These are phyloP conservation scores for Trematosphaeria pertusa DNA, from an alignment of 2,329 filamentous ascomycete species.

Conservation along the genomic window DNA sequence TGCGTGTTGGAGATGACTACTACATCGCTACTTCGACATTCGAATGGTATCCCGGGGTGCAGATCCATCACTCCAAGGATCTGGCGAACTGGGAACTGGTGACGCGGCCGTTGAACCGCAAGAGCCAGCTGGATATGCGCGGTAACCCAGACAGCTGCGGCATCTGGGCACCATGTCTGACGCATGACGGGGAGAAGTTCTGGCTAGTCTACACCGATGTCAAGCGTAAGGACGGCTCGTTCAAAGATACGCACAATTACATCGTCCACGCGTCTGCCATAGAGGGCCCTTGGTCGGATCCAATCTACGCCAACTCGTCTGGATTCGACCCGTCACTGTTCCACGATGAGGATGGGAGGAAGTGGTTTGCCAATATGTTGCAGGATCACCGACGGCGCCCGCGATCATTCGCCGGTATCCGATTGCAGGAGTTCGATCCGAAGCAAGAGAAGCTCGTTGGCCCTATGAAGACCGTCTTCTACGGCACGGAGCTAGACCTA, in stretches of 20 bases:
- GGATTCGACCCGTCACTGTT: constrained; percentile 64
- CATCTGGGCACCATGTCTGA: constrained; percentile 70
- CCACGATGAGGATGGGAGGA: constrained; percentile 45
- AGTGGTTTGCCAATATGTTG: constrained; percentile 48
- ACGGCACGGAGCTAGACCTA: constrained; percentile 60
- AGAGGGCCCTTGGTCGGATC: constrained; percentile 68
- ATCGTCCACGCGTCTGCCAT: constrained; percentile 61
- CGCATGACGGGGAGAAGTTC: constrained; percentile 66
- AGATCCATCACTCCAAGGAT: constrained; percentile 65
- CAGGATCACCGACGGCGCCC: constrained; percentile 44
- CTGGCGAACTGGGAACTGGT: constrained; percentile 62
- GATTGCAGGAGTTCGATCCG: constrained; percentile 65
- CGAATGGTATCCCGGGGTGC: constrained; percentile 67
- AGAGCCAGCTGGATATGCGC: constrained; percentile 60
- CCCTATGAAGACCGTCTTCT: constrained; percentile 60
- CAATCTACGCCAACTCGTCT: constrained; percentile 65
- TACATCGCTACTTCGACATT: constrained; percentile 69
- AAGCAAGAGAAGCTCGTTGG: constrained; percentile 60
- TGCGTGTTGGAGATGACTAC: constrained; percentile 59
- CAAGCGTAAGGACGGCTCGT: constrained; percentile 70
- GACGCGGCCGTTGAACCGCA: constrained; percentile 59
- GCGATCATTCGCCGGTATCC: constrained; percentile 62
- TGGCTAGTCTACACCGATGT: constrained; percentile 72
- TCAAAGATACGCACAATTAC: constrained; percentile 70
- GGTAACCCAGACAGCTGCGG: constrained; percentile 61